Base-by-base conservation (phyloP, 352 stramenopile genomes). In the Thraustochytrium sp. region DNA sequence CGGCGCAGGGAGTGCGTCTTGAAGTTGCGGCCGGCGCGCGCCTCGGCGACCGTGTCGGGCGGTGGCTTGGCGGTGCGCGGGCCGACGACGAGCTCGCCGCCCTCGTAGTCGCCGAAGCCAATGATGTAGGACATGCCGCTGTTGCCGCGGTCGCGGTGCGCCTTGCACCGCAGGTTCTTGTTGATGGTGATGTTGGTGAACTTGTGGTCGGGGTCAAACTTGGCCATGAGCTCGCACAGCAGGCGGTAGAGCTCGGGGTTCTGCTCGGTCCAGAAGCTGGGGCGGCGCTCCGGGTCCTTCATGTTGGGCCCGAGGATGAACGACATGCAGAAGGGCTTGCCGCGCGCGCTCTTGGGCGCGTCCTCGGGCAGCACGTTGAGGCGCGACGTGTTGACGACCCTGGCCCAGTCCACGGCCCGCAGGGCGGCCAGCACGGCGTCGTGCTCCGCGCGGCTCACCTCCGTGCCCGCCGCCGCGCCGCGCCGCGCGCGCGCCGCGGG, bases 161-260 rank as follows among this genome's bases (percentile, higher is more conserved):
- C 29, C 55, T 82, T 82, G 74, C 74, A 82, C 11, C 46, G 37
- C 9, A 82, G 51, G 74, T 82, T 82, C 23, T 55, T 76, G 56
- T 82, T 82, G 38, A 82, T 54, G 18, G 74, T 82, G 31, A 82
- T 82, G 36, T 82, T 82, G 21, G 74, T 82, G 38, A 82, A 82
- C 56, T 68, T 1, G 55, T 82, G 74, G 3, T 23, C 40, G 9
- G 74, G 74, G 38, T 82, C 74, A 29, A 29, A 29, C 51, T 55
- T 55, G 11, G 23, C 11, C 74, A 82, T 82, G 2, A 73, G 38
- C 36, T 62, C 38, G 37, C 53, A 48, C 34, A 82, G 56, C 55
- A 73, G 48, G 4, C 29, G 18, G 26, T 37, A 76, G 31, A 82
- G 74, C 54, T 73, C 49, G 0, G 74, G 74, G 74, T 82, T 82